Evolutionary conservation across 305 asterid genomes (phyloP).

Genomic region (Fraxinus sp.): DNA sequence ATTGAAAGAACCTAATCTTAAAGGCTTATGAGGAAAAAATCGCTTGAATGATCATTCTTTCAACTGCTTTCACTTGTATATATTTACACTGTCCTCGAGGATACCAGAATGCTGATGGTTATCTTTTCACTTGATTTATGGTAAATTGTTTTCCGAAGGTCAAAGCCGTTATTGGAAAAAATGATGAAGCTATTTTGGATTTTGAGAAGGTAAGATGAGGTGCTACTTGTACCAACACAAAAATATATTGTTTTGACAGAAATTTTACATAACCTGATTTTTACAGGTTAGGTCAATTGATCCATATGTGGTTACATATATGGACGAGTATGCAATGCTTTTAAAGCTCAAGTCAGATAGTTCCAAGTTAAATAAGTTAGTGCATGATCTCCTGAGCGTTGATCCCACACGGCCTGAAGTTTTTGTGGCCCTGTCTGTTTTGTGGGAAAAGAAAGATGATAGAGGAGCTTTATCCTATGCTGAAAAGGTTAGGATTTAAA

Average conservation of each 20-base stretch:
- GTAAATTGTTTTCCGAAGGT: conserved; percentile 48
- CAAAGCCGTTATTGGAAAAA: conserved; percentile 81
- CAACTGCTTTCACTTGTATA: not conserved
- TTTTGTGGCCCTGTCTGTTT: conserved; percentile 84
- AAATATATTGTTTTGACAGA: conserved; percentile 2
- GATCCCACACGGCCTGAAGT: conserved; percentile 94
- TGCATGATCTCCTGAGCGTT: conserved; percentile 73
- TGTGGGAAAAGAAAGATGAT: conserved; percentile 94
- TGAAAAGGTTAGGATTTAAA: conserved; percentile 63
- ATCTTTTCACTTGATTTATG: conserved; percentile 5
- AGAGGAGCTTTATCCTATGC: conserved; percentile 82
- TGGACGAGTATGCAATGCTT: conserved; percentile 99
- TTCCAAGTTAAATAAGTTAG: conserved; percentile 76
- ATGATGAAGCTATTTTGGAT: conserved; percentile 84
- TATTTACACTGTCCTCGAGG: conserved; percentile 18
- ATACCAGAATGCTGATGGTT: conserved; percentile 4
- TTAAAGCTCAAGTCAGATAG: conserved; percentile 76
- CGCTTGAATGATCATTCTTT: conserved; percentile 2
- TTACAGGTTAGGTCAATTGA: conserved; percentile 81
- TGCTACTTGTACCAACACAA: conserved; percentile 16
- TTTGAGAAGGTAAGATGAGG: conserved; percentile 65
- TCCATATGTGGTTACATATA: conserved; percentile 77
- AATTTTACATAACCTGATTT: conserved; percentile 26
- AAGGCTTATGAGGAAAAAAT: conserved; percentile 6
- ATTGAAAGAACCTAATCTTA: conserved; percentile 3